phyloP scores from a whole-genome alignment of 768 basidiomycete species.

The Phaeotremella skinneri region DNA sequence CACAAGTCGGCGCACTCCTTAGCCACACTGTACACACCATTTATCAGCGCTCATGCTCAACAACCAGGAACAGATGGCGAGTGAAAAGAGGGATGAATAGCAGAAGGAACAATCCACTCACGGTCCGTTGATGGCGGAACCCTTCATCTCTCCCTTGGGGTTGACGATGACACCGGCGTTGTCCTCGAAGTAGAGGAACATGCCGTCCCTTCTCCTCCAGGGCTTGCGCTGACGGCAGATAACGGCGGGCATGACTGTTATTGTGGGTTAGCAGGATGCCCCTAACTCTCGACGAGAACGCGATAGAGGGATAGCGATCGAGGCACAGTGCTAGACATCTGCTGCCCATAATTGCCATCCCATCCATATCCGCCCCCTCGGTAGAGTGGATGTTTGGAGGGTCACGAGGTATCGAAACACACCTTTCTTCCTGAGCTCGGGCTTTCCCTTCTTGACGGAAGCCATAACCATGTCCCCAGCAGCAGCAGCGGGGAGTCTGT shows the following conservation, averaged over 20 bases:
- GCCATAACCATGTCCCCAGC: slow-evolving; percentile 59
- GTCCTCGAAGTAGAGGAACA: slow-evolving; percentile 98
- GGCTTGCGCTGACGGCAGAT: slow-evolving; percentile 97
- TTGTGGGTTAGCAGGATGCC: neutral
- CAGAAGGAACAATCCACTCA: slow-evolving; percentile 17
- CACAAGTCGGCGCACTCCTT: slow-evolving; percentile 99
- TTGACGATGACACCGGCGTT: slow-evolving; percentile 97
- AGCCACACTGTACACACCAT: slow-evolving; percentile 59
- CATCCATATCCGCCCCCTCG: neutral
- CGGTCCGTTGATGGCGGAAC: slow-evolving; percentile 60
- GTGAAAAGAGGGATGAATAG: neutral
- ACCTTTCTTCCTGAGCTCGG: slow-evolving; percentile 99
- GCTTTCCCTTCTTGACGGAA: slow-evolving; percentile 99
- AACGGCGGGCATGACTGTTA: slow-evolving; percentile 88
- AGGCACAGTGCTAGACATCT: too few relatives aligned
- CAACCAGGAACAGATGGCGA: neutral
- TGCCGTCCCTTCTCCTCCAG: slow-evolving; percentile 96
- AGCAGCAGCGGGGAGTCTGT: slow-evolving; percentile 86
- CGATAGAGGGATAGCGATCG: neutral
- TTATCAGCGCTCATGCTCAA: neutral
- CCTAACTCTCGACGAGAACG: neutral
- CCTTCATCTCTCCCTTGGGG: slow-evolving; percentile 99
- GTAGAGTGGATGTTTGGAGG: neutral
- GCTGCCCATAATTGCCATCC: too few relatives aligned
- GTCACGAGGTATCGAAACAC: slow-evolving; percentile 52